phyloP scores from a whole-genome alignment of 192 early-diverging fungal species.

The Bifiguratus adelaidae region DNA sequence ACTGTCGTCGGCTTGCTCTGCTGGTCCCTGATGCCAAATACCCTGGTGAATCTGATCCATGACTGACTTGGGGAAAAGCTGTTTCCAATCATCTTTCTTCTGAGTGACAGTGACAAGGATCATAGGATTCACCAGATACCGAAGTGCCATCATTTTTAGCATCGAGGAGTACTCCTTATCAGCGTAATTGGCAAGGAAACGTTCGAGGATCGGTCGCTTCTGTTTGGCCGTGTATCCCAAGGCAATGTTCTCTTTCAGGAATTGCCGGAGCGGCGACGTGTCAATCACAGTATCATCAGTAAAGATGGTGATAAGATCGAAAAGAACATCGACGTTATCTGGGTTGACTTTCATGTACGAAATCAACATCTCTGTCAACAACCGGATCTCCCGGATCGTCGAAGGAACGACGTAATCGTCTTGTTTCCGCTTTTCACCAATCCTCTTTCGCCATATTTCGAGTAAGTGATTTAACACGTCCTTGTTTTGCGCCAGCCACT shows the following conservation, averaged over 20 bases:
- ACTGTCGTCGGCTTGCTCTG: constrained; percentile 38
- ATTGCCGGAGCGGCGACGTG: constrained; percentile 46
- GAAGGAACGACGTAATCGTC: constrained; percentile 27
- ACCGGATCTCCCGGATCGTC: constrained; percentile 38
- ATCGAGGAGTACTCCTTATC: constrained; percentile 44
- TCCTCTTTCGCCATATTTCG: constrained; percentile 29
- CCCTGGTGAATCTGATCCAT: constrained; percentile 46
- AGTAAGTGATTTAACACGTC: constrained; percentile 41
- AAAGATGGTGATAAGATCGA: constrained; percentile 65
- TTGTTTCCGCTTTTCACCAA: constrained; percentile 33
- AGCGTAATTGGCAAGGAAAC: constrained; percentile 66
- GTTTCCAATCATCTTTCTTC: constrained; percentile 25
- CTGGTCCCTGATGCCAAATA: constrained; percentile 42
- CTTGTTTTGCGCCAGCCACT: constrained; percentile 33
- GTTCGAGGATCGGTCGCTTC: constrained; percentile 61
- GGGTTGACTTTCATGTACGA: constrained; percentile 37
- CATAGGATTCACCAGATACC: constrained; percentile 82
- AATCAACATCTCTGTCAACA: constrained; percentile 66
- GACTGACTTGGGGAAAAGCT: constrained; percentile 49
- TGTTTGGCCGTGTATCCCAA: constrained; percentile 35
- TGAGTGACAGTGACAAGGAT: constrained; percentile 55
- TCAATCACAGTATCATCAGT: constrained; percentile 57
- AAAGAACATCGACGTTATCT: constrained; percentile 57
- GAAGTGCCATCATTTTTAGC: constrained; percentile 62
- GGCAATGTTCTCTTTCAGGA: constrained; percentile 59